Base-by-base conservation (phyloP, 345 rosid species). In the Salix koriyanagi region DNA sequence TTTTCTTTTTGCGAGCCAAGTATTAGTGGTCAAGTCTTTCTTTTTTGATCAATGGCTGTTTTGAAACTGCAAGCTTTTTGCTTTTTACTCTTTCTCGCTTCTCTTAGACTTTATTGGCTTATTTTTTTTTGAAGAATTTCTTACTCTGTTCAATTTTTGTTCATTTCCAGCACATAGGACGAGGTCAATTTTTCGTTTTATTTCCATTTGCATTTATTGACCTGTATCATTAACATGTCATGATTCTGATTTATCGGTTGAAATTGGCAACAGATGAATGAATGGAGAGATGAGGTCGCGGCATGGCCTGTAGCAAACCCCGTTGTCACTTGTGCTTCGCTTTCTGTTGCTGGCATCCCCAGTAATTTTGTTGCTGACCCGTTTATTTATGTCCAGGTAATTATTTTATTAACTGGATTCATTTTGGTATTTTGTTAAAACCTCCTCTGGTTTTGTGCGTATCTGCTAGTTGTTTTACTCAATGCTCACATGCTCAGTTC, bases 241-340 rank as follows among this genome's bases (percentile, higher is more conserved):
- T 23, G 65, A 37, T 67, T 34, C 4, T 42, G 68, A 34, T 64
- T 18, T 68, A 48, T 76, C 75, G 73, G 75, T 56, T 52, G 69
- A 68, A 71, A 23, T 69, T 81, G 75, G 74, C 72, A 79, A 73
- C 87, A 96, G 99, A 66, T 75, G 74, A 89, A 90, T 78, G 76
- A 87, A 34, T 85, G 97, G 99, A 94, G 86, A 62, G 87, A 94
- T 79, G 88, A 85, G 66, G 89, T 82, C 79, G 89, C 89, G 18
- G 93, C 98, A 2, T 94, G 98, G 98, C 99, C 99, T 1, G 95
- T 96, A 37, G 90, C 99, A 67, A 94, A 96, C 73, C 99, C 99
- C n/a, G 89, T 96, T 72, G 39, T 96, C 74, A 90, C 98, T 70
- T 96, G 99, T 80, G 97, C 93, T 69, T 92, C 97, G 16, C 83